These are phyloP conservation scores for Halophytophthora batemanensis DNA, from an alignment of 352 stramenopile species.

Conservation along the genomic window DNA sequence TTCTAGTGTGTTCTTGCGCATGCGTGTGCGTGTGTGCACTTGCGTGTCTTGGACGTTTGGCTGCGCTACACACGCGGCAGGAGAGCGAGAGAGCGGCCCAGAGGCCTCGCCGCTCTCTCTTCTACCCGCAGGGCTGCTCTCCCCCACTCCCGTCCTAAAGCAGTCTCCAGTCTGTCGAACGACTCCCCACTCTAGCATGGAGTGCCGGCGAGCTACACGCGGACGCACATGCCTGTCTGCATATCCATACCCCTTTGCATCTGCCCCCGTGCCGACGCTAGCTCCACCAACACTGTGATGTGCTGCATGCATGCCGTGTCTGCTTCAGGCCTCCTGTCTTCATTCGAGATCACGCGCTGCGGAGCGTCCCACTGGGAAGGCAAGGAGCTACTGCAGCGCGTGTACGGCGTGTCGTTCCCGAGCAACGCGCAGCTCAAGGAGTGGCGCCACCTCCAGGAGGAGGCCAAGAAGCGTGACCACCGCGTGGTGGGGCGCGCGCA, in stretches of 20 bases:
- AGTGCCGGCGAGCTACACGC: conserved; percentile 80
- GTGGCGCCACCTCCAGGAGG: conserved; percentile 89
- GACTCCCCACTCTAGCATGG: conserved; percentile 75
- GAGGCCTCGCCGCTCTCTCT: conserved; percentile 18
- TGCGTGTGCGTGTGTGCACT: conserved; percentile 10
- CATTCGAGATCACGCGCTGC: conserved; percentile 95
- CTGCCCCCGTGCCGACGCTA: too few relatives aligned
- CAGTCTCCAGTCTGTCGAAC: conserved; percentile 45
- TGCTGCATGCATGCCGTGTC: too few relatives aligned
- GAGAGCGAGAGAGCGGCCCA: conserved; percentile 78
- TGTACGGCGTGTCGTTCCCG: conserved; percentile 97
- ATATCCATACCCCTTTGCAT: too few relatives aligned
- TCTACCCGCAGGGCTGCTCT: conserved; percentile 10
- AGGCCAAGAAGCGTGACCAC: conserved; percentile 97
- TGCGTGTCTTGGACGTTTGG: conserved; percentile 39
- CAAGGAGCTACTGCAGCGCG: conserved; percentile 92
- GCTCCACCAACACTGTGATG: too few relatives aligned
- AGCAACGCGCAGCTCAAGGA: conserved; percentile 85
- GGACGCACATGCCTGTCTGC: conserved; percentile 56
- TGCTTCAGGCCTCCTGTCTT: conserved; percentile 77
- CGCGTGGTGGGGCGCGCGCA: conserved; percentile 93
- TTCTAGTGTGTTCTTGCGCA: conserved; percentile 37
- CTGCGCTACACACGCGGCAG: conserved; percentile 74
- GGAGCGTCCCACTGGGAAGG: conserved; percentile 92
- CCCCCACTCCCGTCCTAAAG: conserved; percentile 44